Conservation (phyloP, 768 basidiomycete genomes). For the Sistotremastrum suecicum region DNA sequence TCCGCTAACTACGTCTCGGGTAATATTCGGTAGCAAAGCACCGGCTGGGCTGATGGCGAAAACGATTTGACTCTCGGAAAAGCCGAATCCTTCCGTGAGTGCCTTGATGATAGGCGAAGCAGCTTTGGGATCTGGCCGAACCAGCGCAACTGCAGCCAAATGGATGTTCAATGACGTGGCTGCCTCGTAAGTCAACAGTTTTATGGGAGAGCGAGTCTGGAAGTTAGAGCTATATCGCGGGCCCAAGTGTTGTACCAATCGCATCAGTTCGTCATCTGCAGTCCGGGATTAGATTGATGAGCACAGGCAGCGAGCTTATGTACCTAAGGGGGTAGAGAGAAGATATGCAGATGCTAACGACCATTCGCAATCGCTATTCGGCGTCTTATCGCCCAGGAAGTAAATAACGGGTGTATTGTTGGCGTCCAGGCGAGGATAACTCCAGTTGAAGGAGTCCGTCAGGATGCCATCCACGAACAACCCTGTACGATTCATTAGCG, state of each 20-base stretch:
- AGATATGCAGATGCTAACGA: slow-evolving; percentile 55
- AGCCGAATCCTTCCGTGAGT: slow-evolving; percentile 24
- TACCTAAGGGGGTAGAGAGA: slow-evolving; percentile 44
- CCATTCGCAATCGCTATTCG: slow-evolving; percentile 36
- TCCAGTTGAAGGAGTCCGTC: slow-evolving; percentile 45
- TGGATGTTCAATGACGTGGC: slow-evolving; percentile 76
- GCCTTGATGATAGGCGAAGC: slow-evolving; percentile 31
- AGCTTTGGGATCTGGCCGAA: slow-evolving; percentile 12
- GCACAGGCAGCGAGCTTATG: slow-evolving; percentile 2
- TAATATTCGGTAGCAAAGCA: background rate
- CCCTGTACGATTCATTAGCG: slow-evolving; percentile 24
- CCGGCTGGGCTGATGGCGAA: slow-evolving; percentile 8
- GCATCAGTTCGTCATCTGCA: slow-evolving; percentile 56
- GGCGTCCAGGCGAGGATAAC: slow-evolving; percentile 42
- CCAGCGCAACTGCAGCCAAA: slow-evolving; percentile 29
- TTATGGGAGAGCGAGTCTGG: slow-evolving; percentile 53
- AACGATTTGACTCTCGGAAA: slow-evolving; percentile 9
- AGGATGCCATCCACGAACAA: slow-evolving; percentile 64
- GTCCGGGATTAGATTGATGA: background rate
- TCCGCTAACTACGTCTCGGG: background rate
- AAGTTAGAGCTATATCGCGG: slow-evolving; percentile 67
- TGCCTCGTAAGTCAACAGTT: slow-evolving; percentile 75
- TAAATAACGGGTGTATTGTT: slow-evolving; percentile 27
- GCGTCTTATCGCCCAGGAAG: slow-evolving; percentile 36
- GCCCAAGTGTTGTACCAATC: slow-evolving; percentile 69